These are phyloP conservation scores for Globisporangium carolinianum DNA, from an alignment of 352 stramenopile genomes.

Conservation along the genomic window DNA sequence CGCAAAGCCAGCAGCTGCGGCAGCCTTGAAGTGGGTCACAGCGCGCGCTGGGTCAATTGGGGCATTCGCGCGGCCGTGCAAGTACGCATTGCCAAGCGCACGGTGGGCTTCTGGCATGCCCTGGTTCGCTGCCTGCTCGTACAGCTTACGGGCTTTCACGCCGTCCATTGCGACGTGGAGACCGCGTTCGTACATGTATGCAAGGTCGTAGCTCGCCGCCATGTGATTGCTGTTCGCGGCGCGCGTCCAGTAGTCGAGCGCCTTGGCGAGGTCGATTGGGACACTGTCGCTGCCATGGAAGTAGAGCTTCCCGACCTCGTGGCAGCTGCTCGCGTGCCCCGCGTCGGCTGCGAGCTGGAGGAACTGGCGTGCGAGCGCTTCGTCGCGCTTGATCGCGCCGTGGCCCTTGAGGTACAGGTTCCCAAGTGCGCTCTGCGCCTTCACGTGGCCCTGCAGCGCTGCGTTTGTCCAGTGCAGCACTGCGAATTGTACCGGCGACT, in stretches of 20 bases:
- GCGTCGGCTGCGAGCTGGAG: constrained; percentile 58
- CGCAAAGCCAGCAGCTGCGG: constrained; percentile 51
- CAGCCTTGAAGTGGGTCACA: constrained; percentile 45
- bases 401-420: constrained; percentile 67
- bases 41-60: constrained; percentile 22
- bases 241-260: constrained; percentile 58
- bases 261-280: constrained; percentile 21
- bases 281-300: constrained; percentile 40
- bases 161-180: constrained; percentile 56
- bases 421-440: constrained; percentile 62
- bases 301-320: constrained; percentile 71
- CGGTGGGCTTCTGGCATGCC: constrained; percentile 68
- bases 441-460: constrained; percentile 57
- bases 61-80: constrained; percentile 30
- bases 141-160: constrained; percentile 50
- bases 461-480: constrained; percentile 77
- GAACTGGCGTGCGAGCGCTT: constrained; percentile 40
- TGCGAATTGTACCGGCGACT: constrained; percentile 37
- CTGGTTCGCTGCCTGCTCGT: constrained; percentile 41
- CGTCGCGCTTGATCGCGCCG: constrained; percentile 34
- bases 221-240: constrained; percentile 60
- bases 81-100: constrained; percentile 46
- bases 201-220: constrained; percentile 68
- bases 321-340: constrained; percentile 60
- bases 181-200: constrained; percentile 66